These are phyloP conservation scores for Penicillium waksmanii DNA, from an alignment of 495 filamentous ascomycete species.

Conservation along the genomic window DNA sequence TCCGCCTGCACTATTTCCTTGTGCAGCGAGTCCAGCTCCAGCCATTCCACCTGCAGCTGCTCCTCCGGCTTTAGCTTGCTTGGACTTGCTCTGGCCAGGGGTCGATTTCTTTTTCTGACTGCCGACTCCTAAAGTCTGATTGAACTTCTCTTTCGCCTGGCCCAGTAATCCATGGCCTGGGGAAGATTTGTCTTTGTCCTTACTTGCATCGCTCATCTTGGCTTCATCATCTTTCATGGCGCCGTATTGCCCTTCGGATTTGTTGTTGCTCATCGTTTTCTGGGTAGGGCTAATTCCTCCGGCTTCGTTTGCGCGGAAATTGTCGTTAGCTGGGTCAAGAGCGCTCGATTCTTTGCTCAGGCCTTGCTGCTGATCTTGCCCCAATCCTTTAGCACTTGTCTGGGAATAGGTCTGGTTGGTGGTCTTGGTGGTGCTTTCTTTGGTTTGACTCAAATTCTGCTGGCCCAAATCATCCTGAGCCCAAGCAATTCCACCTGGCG, in stretches of 20 bases:
- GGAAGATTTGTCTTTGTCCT: not conserved
- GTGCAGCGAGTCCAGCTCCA: not conserved
- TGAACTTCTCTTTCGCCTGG: constrained; percentile 3
- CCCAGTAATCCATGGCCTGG: not conserved
- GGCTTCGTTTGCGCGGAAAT: not conserved
- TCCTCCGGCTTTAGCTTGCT: not conserved
- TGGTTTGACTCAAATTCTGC: not conserved
- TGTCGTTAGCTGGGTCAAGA: not conserved
- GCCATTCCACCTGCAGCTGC: not conserved
- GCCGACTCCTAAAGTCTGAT: not conserved
- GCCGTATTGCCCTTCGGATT: not conserved
- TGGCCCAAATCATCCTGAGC: not conserved
- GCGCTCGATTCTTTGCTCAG: not conserved
- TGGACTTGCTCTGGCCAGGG: not conserved
- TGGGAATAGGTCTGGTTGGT: not conserved
- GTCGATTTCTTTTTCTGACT: constrained; percentile 2
- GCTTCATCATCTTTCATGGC: not conserved
- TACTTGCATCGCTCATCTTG: not conserved
- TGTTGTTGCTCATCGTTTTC: not conserved
- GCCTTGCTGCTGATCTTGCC: not conserved
- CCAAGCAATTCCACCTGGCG: not conserved
- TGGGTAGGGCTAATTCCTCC: not conserved
- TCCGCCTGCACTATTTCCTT: constrained; percentile 1
- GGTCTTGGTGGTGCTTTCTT: not conserved
- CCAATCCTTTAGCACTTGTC: not conserved